A percentile compares a stretch with the other conserved stretches of the same genome.
These are phyloP conservation scores for Myochromella boudieri DNA, from an alignment of 768 basidiomycete genomes.

Conservation along the genomic window DNA sequence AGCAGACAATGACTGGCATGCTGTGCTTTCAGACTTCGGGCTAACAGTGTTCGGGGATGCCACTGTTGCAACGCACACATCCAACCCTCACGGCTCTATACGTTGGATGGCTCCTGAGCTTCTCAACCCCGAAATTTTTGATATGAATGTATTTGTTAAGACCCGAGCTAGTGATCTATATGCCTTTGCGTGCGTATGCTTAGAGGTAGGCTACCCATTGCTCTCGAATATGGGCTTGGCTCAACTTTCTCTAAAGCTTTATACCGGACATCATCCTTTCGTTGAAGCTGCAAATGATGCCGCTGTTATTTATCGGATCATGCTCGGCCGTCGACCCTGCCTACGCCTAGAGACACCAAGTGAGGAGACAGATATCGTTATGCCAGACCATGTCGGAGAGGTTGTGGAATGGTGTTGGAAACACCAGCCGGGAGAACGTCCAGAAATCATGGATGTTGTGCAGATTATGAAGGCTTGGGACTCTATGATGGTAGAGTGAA, in stretches of 20 bases:
- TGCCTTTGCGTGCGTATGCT: slow-evolving; percentile 31
- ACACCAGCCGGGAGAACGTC: slow-evolving; percentile 16
- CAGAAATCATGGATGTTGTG: slow-evolving; percentile 18
- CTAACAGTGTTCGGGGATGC: slow-evolving; percentile 28
- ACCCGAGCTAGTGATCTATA: slow-evolving; percentile 31
- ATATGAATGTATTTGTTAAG: slow-evolving; percentile 18
- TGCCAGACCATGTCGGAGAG: slow-evolving; percentile 15
- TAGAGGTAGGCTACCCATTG: slow-evolving; percentile 24
- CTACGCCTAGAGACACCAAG: slow-evolving; percentile 7
- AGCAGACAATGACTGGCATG: slow-evolving; percentile 27
- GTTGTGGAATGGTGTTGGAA: slow-evolving; percentile 20
- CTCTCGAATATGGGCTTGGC: not conserved
- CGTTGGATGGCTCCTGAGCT: slow-evolving; percentile 39
- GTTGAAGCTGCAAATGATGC: slow-evolving; percentile 19
- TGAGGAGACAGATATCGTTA: slow-evolving; percentile 6
- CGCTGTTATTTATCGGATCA: slow-evolving; percentile 17
- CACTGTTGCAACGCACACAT: slow-evolving; percentile 22
- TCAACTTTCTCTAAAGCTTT: slow-evolving; percentile 4
- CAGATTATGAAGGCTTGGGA: slow-evolving; percentile 20
- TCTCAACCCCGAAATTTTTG: slow-evolving; percentile 28
- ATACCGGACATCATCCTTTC: slow-evolving; percentile 17
- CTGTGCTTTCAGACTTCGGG: slow-evolving; percentile 35
- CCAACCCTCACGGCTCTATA: slow-evolving; percentile 24
- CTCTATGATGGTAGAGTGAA: slow-evolving; percentile 10
- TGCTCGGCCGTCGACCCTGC: slow-evolving; percentile 14